phyloP scores from a whole-genome alignment of 2,329 filamentous ascomycete genomes.

The Pseudogymnoascus sp. region DNA sequence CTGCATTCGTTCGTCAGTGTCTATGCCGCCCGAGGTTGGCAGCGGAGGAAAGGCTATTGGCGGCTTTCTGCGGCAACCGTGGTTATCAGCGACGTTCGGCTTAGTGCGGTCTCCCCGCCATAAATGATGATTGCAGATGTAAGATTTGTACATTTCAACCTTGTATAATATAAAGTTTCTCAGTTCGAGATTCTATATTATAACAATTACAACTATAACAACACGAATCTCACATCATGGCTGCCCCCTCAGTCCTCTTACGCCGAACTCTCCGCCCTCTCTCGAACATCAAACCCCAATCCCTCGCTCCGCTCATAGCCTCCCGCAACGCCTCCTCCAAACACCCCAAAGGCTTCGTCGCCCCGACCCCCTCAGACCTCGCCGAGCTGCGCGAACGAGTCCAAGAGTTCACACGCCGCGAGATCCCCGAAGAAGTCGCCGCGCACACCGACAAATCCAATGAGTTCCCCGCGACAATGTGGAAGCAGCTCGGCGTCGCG shows the following conservation, averaged over 20 bases:
- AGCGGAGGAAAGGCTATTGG: background rate
- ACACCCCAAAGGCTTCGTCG: conserved; percentile 57
- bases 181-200: background rate
- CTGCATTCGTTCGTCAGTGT: background rate
- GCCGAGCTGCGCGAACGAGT: conserved; percentile 47
- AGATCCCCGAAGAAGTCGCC: conserved; percentile 79
- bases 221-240: background rate
- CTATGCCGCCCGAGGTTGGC: background rate
- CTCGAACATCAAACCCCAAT: background rate
- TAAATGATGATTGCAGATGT: conserved; percentile 3
- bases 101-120: conserved; percentile 2
- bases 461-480: conserved; percentile 85
- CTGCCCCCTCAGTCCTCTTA: conserved; percentile 3
- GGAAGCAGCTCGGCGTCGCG: conserved; percentile 86
- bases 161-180: conserved; percentile 4
- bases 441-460: conserved; percentile 77
- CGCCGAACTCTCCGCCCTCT: conserved; percentile 9
- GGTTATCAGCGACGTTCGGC: background rate
- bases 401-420: conserved; percentile 76
- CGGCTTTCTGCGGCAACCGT: conserved; percentile 5
- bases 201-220: background rate
- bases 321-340: conserved; percentile 56
- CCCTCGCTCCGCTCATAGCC: conserved; percentile 12
- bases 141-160: background rate
- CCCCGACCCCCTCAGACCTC: conserved; percentile 45